Conservation (phyloP, 164 flowering plant genomes). For the Chloranthus sessilifolius region DNA sequence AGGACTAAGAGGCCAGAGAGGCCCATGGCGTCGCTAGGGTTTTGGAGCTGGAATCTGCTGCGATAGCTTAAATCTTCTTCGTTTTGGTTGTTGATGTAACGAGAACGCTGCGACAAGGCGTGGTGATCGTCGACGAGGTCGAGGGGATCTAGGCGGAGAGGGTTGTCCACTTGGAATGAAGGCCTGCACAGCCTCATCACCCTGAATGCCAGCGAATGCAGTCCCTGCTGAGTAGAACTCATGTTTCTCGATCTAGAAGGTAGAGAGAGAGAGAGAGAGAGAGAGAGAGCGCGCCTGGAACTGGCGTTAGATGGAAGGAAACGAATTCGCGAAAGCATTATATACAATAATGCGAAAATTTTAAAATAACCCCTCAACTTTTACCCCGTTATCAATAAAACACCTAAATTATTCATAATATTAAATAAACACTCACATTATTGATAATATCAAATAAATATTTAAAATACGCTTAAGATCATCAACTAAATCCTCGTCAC, state of each 20-base stretch:
- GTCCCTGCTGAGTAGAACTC: slow-evolving; percentile 36
- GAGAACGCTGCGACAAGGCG: no score
- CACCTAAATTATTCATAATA: no score
- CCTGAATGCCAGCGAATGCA: slow-evolving; percentile 88
- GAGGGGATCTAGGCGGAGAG: slow-evolving; percentile 68
- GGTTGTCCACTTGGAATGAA: slow-evolving; percentile 65
- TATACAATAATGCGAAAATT: no score
- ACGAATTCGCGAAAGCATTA: not conserved
- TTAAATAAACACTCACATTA: no score
- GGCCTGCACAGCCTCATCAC: slow-evolving; percentile 96
- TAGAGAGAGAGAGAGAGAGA: slow-evolving; percentile 4
- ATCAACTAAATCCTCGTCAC: no score
- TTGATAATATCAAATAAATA: no score
- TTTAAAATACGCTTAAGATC: no score
- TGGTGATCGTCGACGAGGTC: slow-evolving; percentile 89
- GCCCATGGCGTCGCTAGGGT: slow-evolving; percentile 66
- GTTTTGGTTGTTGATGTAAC: not conserved
- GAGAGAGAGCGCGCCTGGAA: not conserved
- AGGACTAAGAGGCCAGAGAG: slow-evolving; percentile 89
- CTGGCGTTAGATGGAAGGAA: not conserved
- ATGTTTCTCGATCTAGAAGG: no score
- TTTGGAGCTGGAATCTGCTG: slow-evolving; percentile 51
- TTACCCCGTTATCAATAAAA: no score
- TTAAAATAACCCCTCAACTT: no score
- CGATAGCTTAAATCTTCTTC: slow-evolving; percentile 62